Conservation (phyloP, 2,329 filamentous ascomycete species). For the Phaeoacremonium minimum region DNA sequence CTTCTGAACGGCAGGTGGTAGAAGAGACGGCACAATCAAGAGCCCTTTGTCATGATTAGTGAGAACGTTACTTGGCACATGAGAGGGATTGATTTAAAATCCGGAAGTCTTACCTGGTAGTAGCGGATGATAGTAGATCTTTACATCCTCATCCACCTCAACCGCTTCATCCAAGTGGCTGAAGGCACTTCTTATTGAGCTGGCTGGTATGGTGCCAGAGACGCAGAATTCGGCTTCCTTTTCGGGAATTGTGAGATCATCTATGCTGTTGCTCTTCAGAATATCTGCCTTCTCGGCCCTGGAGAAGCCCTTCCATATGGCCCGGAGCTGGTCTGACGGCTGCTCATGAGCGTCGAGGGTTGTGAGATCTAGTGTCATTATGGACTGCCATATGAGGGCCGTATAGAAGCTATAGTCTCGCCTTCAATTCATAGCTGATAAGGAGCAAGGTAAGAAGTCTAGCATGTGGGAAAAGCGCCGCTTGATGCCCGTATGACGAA, state of each 20-base stretch:
- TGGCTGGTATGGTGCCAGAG: conserved; percentile 35
- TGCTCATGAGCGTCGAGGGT: conserved; percentile 72
- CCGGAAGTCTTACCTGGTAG: conserved; percentile 57
- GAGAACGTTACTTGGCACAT: not conserved
- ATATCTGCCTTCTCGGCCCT: conserved; percentile 51
- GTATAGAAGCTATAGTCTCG: too few species aligned
- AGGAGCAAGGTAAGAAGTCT: too few species aligned
- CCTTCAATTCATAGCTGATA: too few species aligned
- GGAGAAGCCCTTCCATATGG: conserved; percentile 71
- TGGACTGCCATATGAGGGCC: too few species aligned
- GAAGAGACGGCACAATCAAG: conserved; percentile 68
- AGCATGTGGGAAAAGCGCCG: too few species aligned
- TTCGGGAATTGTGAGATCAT: conserved; percentile 40
- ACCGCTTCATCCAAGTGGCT: conserved; percentile 29
- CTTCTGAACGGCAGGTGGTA: conserved; percentile 66
- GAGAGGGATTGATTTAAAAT: not conserved
- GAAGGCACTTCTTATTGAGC: conserved; percentile 39
- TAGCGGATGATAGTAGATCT: conserved; percentile 59
- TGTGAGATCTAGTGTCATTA: conserved; percentile 39
- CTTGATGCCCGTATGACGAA: too few species aligned
- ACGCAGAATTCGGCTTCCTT: conserved; percentile 39
- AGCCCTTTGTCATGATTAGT: conserved; percentile 54
- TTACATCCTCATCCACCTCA: conserved; percentile 29
- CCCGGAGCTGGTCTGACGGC: conserved; percentile 66
- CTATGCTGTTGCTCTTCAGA: conserved; percentile 49